A percentile compares a stretch with the other conserved stretches of the same genome.
These are phyloP conservation scores for Pichia sorboxylosa DNA, from an alignment of 1,139 yeast genomes.

Conservation along the genomic window DNA sequence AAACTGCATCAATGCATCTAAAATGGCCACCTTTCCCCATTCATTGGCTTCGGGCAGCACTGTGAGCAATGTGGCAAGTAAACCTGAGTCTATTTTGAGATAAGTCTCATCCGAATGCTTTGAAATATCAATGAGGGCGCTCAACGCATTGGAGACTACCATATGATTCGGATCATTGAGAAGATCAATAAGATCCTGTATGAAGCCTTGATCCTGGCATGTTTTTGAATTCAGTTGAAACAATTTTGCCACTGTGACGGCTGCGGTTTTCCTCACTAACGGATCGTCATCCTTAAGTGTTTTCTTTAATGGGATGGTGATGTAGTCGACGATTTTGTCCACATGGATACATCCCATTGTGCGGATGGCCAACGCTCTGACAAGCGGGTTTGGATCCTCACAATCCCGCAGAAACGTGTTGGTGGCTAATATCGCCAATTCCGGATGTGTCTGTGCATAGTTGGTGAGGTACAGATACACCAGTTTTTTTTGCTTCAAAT, in stretches of 20 bases:
- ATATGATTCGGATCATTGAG: conserved; percentile 86
- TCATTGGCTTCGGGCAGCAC: conserved; percentile 96
- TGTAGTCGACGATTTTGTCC: conserved; percentile 87
- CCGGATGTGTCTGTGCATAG: conserved; percentile 94
- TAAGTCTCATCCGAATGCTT: conserved; percentile 29
- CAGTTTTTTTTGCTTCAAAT: conserved; percentile 89
- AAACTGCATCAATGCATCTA: conserved; percentile 72
- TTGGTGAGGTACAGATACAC: conserved; percentile 93
- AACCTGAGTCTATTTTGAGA: conserved; percentile 31
- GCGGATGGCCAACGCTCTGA: conserved; percentile 90
- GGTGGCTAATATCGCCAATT: conserved; percentile 88
- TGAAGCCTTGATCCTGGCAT: conserved; percentile 80
- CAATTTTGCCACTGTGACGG: conserved; percentile 90
- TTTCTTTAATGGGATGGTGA: conserved; percentile 78
- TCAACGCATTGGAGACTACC: conserved; percentile 92
- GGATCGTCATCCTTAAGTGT: conserved; percentile 91
- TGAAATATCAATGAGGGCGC: conserved; percentile 69
- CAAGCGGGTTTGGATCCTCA: conserved; percentile 93
- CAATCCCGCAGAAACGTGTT: conserved; percentile 95
- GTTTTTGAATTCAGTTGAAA: conserved; percentile 75
- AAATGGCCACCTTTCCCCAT: conserved; percentile 93
- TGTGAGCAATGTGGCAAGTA: conserved; percentile 55
- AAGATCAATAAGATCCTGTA: conserved; percentile 56
- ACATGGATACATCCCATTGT: conserved; percentile 99
- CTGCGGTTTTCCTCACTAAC: conserved; percentile 95